Conservation (phyloP, 805 yeast genomes). For the Ogataea minuta region DNA sequence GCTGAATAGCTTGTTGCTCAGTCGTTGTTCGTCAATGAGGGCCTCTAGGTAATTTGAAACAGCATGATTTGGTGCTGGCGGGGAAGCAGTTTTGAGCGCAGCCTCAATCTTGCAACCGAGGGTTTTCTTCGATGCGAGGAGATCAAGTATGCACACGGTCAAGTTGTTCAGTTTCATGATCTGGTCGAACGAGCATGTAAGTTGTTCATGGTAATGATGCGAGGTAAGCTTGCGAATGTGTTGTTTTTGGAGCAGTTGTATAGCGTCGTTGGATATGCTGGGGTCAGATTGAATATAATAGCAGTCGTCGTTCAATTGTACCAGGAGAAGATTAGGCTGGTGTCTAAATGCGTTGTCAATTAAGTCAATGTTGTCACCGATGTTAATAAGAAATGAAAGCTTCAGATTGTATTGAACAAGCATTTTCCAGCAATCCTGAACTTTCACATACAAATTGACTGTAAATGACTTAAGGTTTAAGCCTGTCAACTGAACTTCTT, state of each 20-base stretch:
- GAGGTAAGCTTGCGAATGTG: conserved; percentile 5
- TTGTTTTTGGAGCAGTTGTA: conserved; percentile 12
- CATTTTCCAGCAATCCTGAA: conserved; percentile 25
- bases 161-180: conserved; percentile 42
- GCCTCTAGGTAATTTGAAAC: conserved; percentile 1
- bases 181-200: conserved; percentile 38
- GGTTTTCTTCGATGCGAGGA: conserved; percentile 21
- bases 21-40: conserved; percentile 3
- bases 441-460: conserved; percentile 23
- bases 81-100: neutral
- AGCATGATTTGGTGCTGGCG: neutral
- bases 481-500: conserved; percentile 23
- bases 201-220: conserved; percentile 16
- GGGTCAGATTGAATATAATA: conserved; percentile 26
- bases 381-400: conserved; percentile 31
- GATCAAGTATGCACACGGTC: conserved; percentile 37
- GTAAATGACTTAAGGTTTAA: conserved; percentile 25
- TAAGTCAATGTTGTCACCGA: conserved; percentile 31
- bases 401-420: conserved; percentile 27
- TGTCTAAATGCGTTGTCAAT: conserved; percentile 21
- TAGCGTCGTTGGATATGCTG: conserved; percentile 13
- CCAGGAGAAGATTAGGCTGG: conserved; percentile 26
- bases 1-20: conserved; percentile 2
- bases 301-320: conserved; percentile 33
- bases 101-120: conserved; percentile 12